phyloP scores from a whole-genome alignment of 352 stramenopile species.

The Phytophthora ohioensis region DNA sequence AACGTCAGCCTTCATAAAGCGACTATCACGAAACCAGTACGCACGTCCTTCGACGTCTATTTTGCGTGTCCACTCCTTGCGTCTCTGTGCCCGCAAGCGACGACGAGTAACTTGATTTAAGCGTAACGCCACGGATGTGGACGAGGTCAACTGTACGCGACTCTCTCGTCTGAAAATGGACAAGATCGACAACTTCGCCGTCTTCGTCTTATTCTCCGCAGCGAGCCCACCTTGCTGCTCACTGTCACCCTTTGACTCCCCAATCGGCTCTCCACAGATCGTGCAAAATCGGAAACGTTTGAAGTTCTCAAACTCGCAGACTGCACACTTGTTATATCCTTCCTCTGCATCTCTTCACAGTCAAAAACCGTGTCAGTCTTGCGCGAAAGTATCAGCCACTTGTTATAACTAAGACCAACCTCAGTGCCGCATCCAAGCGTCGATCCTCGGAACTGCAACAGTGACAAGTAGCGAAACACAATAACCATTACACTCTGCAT shows the following conservation, averaged over 20 bases:
- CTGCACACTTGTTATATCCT: constrained; percentile 38
- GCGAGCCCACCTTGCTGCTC: background rate
- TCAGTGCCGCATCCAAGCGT: constrained; percentile 37
- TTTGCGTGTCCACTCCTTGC: constrained; percentile 46
- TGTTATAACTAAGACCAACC: constrained; percentile 16
- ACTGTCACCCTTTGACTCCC: constrained; percentile 1
- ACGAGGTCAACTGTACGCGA: background rate
- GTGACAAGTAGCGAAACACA: background rate
- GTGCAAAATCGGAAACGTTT: constrained; percentile 42
- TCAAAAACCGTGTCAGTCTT: constrained; percentile 1
- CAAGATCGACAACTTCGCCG: constrained; percentile 5
- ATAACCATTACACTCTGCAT: constrained; percentile 3
- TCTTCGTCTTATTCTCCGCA: background rate
- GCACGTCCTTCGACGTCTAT: constrained; percentile 33
- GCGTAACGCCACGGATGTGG: background rate
- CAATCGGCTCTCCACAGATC: constrained; percentile 34
- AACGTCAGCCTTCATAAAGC: background rate
- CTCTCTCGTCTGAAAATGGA: constrained; percentile 8
- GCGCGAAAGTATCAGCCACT: background rate
- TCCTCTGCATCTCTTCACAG: constrained; percentile 33
- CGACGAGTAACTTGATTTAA: constrained; percentile 1
- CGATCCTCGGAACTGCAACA: constrained; percentile 30
- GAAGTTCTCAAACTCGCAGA: constrained; percentile 56
- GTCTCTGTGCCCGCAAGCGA: constrained; percentile 14
- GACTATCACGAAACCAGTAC: constrained; percentile 34